Percentiles rank a stretch among this genome's conserved stretches.
Conservation (phyloP, 202 grass and related monocot genomes). For the Setaria italica region DNA sequence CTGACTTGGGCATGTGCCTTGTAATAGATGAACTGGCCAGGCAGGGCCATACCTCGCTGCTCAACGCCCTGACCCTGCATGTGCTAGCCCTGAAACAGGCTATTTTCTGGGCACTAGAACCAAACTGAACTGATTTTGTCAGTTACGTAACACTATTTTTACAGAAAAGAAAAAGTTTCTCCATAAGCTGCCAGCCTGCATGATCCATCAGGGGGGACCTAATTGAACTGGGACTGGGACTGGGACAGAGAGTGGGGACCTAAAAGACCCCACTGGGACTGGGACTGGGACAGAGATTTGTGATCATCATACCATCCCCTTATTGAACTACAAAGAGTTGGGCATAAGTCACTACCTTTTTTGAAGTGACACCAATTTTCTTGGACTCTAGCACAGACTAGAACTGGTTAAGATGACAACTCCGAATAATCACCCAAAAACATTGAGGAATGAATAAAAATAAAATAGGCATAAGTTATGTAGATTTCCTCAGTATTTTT, state of each 20-base stretch:
- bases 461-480: neutral
- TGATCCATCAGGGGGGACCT: neutral
- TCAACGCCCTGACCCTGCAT: neutral
- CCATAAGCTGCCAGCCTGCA: neutral
- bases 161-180: neutral
- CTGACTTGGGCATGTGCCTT: conserved; percentile 28
- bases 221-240: neutral
- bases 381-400: neutral
- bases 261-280: neutral
- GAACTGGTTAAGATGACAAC: neutral
- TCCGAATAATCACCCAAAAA: neutral
- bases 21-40: neutral
- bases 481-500: neutral
- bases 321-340: neutral
- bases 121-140: neutral
- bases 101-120: neutral
- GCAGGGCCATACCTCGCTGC: neutral
- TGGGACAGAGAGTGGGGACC: neutral
- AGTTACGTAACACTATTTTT: neutral
- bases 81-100: neutral
- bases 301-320: neutral
- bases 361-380: neutral
- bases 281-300: neutral
- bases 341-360: neutral
- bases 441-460: neutral